Evolutionary conservation across 176 grass and related monocot genomes (phyloP).

Genomic region (Pharus latifolius): DNA sequence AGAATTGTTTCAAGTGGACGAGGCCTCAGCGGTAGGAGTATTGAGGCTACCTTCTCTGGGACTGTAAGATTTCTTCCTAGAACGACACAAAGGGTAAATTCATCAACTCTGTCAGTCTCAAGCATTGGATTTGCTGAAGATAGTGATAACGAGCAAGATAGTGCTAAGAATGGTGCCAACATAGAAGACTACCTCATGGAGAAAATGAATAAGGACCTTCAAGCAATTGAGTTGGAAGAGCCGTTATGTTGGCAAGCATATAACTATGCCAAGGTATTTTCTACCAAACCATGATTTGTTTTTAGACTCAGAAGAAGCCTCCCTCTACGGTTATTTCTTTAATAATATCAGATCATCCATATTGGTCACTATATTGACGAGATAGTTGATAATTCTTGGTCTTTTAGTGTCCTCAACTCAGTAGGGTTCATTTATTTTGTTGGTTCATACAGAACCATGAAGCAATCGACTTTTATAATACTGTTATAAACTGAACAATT

Average conservation of each 20-base stretch:
- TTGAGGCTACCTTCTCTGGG: constrained; percentile 84
- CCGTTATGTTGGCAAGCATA: constrained; percentile 98
- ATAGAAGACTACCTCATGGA: constrained; percentile 81
- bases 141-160: constrained; percentile 75
- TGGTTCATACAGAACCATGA: constrained; percentile 6
- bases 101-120: constrained; percentile 37
- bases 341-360: neutral
- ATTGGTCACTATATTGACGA: neutral
- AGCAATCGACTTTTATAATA: neutral
- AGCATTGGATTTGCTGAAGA: constrained; percentile 42
- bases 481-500: neutral
- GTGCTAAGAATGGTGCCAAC: constrained; percentile 44
- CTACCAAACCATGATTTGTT: constrained; percentile 1
- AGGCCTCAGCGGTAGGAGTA: constrained; percentile 68
- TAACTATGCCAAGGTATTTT: constrained; percentile 83
- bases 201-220: constrained; percentile 88
- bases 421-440: constrained; percentile 1
- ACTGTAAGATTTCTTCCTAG: constrained; percentile 72
- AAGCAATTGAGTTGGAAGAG: constrained; percentile 82
- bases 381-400: neutral
- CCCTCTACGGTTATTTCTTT: neutral
- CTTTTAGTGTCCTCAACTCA: neutral
- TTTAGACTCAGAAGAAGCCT: neutral
- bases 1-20: constrained; percentile 78
- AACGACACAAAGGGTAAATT: constrained; percentile 42